phyloP scores from a whole-genome alignment of 73 alveolate species.

The Paraurostyla sp. region DNA sequence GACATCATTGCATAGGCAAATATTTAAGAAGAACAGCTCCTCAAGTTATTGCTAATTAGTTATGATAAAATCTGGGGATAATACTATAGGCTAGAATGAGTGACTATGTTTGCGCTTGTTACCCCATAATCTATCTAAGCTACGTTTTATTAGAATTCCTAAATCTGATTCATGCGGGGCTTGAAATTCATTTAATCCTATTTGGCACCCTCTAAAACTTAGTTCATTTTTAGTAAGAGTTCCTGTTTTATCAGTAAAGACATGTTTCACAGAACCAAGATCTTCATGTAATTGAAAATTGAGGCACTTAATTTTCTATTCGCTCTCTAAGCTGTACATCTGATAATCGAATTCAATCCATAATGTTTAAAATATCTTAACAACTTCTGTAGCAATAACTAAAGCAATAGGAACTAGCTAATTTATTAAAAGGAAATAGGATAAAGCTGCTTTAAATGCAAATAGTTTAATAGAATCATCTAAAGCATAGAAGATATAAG shows the following conservation, averaged over 20 bases:
- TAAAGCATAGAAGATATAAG: conserved; percentile 11
- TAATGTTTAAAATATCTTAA: conserved; percentile 88
- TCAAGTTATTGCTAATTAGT: neutral
- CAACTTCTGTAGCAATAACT: conserved; percentile 94
- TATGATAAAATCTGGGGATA: neutral
- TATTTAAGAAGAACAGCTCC: neutral
- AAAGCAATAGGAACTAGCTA: conserved; percentile 95
- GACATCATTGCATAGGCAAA: conserved; percentile 48
- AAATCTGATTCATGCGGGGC: neutral
- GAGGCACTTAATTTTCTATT: neutral
- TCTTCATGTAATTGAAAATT: conserved; percentile 86
- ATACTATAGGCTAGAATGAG: neutral
- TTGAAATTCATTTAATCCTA: neutral
- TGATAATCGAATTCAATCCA: conserved; percentile 80
- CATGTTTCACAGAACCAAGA: conserved; percentile 91
- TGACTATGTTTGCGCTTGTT: too few relatives aligned
- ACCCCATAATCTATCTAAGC: neutral
- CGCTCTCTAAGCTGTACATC: neutral
- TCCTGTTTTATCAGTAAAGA: conserved; percentile 97
- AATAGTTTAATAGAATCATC: neutral
- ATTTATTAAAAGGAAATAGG: conserved; percentile 87
- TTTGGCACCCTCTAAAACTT: conserved; percentile 16
- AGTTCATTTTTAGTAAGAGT: conserved; percentile 90
- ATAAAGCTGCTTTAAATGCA: conserved; percentile 36
- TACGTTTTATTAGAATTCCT: neutral